phyloP scores from a whole-genome alignment of 164 flowering plant genomes.

The Kingdonia uniflora region DNA sequence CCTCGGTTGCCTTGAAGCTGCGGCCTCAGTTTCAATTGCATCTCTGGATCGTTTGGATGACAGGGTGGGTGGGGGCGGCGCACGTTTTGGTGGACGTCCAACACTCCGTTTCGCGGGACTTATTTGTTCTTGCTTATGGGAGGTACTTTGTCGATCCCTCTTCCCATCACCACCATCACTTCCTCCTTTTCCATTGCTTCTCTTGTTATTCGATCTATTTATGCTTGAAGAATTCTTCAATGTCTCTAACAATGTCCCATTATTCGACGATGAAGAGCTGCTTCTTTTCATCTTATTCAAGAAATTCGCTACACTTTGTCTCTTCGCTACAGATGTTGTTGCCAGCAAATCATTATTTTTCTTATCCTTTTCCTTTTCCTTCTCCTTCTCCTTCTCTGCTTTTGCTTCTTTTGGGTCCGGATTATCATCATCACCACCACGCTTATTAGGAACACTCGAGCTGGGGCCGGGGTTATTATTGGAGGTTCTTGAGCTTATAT shows the following conservation, averaged over 20 bases:
- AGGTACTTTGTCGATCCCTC: slow-evolving; percentile 3
- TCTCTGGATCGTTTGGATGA: slow-evolving; percentile 28
- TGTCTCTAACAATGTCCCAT: slow-evolving; percentile 16
- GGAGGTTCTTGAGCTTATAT: slow-evolving; percentile 3
- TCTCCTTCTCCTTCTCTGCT: slow-evolving; percentile 12
- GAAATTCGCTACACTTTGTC: slow-evolving; percentile 62
- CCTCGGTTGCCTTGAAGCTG: slow-evolving; percentile 28
- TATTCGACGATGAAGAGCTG: slow-evolving; percentile 20
- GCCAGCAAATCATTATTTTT: neutral
- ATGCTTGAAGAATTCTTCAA: slow-evolving; percentile 11
- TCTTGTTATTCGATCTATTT: slow-evolving; percentile 3
- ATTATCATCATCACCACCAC: slow-evolving; percentile 7
- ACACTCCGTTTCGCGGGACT: slow-evolving; percentile 39
- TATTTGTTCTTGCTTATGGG: slow-evolving; percentile 1
- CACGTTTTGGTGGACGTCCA: slow-evolving; percentile 65
- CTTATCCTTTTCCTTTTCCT: slow-evolving; percentile 8
- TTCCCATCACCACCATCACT: slow-evolving; percentile 3
- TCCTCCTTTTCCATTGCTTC: neutral
- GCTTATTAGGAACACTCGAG: slow-evolving; percentile 12
- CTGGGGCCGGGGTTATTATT: slow-evolving; percentile 9
- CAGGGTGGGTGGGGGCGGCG: slow-evolving; percentile 6
- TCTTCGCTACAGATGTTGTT: slow-evolving; percentile 26
- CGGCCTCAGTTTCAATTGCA: slow-evolving; percentile 16
- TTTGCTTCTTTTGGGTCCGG: slow-evolving; percentile 13
- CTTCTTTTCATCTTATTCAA: slow-evolving; percentile 62